Percentiles rank a stretch among this genome's conserved stretches.
phyloP scores from a whole-genome alignment of 208 protist genomes.

The Trypanosoma melophagium region DNA sequence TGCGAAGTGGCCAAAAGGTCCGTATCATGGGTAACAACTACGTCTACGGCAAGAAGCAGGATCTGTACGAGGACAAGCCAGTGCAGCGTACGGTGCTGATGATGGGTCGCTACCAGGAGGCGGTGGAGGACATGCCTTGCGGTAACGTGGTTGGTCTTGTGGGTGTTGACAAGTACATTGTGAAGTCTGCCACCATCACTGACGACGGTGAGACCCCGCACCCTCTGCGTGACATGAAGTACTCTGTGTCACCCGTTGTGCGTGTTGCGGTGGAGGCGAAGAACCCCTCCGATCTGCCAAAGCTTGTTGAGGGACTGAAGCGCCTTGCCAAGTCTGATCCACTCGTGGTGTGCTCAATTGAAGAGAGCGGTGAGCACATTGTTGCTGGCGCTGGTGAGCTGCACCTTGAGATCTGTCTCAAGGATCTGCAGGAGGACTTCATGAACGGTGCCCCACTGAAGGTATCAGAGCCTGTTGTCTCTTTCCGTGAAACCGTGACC shows the following conservation, averaged over 20 bases:
- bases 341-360: conserved; percentile 92
- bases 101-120: conserved; percentile 94
- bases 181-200: conserved; percentile 99
- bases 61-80: conserved; percentile 70
- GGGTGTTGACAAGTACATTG: conserved; percentile 99
- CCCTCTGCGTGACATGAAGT: conserved; percentile 97
- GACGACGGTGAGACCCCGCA: conserved; percentile 65
- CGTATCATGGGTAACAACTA: conserved; percentile 99
- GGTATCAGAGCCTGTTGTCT: conserved; percentile 97
- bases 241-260: conserved; percentile 98
- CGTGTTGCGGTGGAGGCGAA: conserved; percentile 97
- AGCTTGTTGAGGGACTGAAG: conserved; percentile 98
- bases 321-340: conserved; percentile 97
- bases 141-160: conserved; percentile 99
- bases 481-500: conserved; percentile 98
- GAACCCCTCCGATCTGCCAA: conserved; percentile 97
- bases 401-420: conserved; percentile 99
- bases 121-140: conserved; percentile 96
- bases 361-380: conserved; percentile 99
- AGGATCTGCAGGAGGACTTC: conserved; percentile 98
- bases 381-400: conserved; percentile 99
- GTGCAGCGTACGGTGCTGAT: conserved; percentile 74
- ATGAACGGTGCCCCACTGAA: conserved; percentile 93
- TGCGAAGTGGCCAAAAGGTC: conserved; percentile 98
- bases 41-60: conserved; percentile 98